Base-by-base conservation (phyloP, 345 rosid genomes). In the Ailanthus altissimus region DNA sequence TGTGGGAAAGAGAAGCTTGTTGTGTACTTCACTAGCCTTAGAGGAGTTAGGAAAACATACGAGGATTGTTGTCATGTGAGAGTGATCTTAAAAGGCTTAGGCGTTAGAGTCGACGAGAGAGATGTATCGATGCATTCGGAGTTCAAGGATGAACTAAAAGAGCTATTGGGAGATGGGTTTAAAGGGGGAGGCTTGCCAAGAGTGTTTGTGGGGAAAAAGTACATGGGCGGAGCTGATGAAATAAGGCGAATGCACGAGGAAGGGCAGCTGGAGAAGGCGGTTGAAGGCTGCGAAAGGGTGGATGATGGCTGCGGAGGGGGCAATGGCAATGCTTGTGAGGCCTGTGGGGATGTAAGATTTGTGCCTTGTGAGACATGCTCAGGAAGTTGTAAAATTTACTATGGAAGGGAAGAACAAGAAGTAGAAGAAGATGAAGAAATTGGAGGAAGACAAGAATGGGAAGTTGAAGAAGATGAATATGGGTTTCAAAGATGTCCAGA, bases 111-210 rank as follows among this genome's bases (percentile, higher is more conserved):
- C 1, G 97, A 92, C 40, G 99, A 93, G 78, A 81, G 97, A 54
- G 99, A 96, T 71, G 91, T 96, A 2, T 96, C 98, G 6, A 96
- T 96, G 97, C 97, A 93, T 83, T 87, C 84, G 0, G 98, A 97
- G 73, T 96, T 93, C 73, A 92, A 88, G 59, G 93, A 89, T 4
- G 99, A 96, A 82, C 62, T 96, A 9, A 88, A 75, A 70, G 93
- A 87, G 80, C 77, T 92, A 5, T 68, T 81, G 36, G 93, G 87
- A 42, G 87, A 85, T 51, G 85, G 73, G 42, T 69, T 78, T 25
- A 70, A 80, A 73, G 64, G 85, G 73, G 83, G 90, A 4, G 83
- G 84, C 0, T 80, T 90, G 67, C 99, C 98, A 11, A 87, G 87
- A 76, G 91, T 92, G 70, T 96, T 96, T 74, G 74, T 92, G 72